These are phyloP conservation scores for Sphagnurus paluster DNA, from an alignment of 1,284 basidiomycete genomes.

Conservation along the genomic window DNA sequence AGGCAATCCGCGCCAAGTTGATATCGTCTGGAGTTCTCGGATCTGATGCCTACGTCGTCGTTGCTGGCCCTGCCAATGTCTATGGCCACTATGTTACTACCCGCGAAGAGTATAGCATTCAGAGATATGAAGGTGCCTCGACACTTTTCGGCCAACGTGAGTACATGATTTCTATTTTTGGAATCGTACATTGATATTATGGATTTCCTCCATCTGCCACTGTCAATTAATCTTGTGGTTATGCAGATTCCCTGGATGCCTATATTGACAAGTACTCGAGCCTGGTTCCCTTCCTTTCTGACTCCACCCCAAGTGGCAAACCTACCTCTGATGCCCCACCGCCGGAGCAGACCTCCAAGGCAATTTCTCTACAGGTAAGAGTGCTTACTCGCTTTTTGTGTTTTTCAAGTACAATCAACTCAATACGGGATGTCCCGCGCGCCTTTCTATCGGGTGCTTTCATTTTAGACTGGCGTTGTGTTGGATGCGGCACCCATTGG, in stretches of 20 bases:
- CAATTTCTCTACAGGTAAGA: constrained; percentile 66
- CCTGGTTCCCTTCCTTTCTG: constrained; percentile 62
- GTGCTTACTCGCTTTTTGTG: neutral
- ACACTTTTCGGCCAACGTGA: constrained; percentile 77
- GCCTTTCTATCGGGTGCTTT: constrained; percentile 1
- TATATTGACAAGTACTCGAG: constrained; percentile 78
- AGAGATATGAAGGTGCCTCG: constrained; percentile 82
- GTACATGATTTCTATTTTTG: constrained; percentile 25
- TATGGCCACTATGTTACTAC: constrained; percentile 80
- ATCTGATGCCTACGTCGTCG: constrained; percentile 68
- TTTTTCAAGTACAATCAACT: neutral
- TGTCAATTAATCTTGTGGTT: constrained; percentile 9
- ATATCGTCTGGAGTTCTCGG: constrained; percentile 64
- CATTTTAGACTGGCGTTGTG: constrained; percentile 57
- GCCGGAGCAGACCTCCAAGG: constrained; percentile 61
- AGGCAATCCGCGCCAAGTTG: constrained; percentile 59
- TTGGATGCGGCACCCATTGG: constrained; percentile 59
- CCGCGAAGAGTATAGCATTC: constrained; percentile 72
- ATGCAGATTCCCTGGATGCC: constrained; percentile 70
- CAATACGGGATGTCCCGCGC: constrained; percentile 10
- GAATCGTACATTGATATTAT: neutral
- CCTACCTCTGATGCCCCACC: constrained; percentile 66
- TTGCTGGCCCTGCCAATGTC: constrained; percentile 80
- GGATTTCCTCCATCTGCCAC: constrained; percentile 5
- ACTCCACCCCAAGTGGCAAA: constrained; percentile 43